Conservation (phyloP, 2,329 filamentous ascomycete genomes). For the Exophiala xenobiotica region DNA sequence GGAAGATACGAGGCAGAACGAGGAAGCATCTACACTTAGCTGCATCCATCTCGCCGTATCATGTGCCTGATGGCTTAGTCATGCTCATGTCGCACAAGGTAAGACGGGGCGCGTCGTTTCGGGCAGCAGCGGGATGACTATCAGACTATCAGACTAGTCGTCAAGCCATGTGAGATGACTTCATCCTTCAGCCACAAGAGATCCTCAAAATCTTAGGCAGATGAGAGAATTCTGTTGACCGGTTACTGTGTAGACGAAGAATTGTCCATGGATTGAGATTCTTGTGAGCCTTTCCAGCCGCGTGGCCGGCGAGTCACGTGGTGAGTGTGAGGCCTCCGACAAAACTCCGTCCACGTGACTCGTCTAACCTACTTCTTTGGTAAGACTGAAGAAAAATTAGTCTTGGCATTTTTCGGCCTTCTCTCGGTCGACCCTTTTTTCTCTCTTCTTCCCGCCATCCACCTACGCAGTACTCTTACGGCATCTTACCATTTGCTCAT, state of each 20-base stretch:
- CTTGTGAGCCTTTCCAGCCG: no score
- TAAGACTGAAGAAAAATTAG: no score
- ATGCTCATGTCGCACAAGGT: conserved; percentile 15
- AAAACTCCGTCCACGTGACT: conserved; percentile 2
- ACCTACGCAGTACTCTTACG: not conserved
- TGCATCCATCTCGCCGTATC: no score
- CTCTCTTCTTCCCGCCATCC: not conserved
- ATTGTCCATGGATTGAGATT: no score
- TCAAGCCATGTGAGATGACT: conserved; percentile 1
- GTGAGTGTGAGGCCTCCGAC: no score
- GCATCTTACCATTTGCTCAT: not conserved
- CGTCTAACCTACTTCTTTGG: no score
- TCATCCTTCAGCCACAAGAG: conserved; percentile 27
- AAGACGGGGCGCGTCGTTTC: conserved; percentile 1
- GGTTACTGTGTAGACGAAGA: no score
- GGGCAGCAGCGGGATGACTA: conserved; percentile 3
- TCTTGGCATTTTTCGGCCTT: conserved; percentile 1
- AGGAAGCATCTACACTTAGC: no score
- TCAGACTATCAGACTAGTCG: no score
- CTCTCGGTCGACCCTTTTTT: not conserved
- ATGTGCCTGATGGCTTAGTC: conserved; percentile 9
- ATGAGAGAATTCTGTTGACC: no score
- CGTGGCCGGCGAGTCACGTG: no score
- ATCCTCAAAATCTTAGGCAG: not conserved
- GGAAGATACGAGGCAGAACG: not conserved